phyloP scores from a whole-genome alignment of 495 filamentous ascomycete species.

The Penicillium ucsense region DNA sequence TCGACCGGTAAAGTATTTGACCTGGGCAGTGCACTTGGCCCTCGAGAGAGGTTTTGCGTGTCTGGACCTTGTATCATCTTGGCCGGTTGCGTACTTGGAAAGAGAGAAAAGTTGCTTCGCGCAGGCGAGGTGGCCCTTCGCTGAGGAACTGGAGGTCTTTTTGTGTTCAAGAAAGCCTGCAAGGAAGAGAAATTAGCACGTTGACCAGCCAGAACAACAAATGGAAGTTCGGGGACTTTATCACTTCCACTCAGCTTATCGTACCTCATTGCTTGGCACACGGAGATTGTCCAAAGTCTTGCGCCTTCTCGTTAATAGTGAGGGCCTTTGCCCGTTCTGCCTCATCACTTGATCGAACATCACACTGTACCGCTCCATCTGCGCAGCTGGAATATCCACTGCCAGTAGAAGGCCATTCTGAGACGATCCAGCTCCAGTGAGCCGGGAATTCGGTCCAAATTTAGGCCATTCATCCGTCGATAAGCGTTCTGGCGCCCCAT shows the following conservation, averaged over 20 bases:
- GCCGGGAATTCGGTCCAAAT: slow-evolving; percentile 14
- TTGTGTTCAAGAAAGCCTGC: slow-evolving; percentile 13
- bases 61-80: slow-evolving; percentile 29
- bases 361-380: slow-evolving; percentile 85
- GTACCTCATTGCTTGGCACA: slow-evolving; percentile 35
- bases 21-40: slow-evolving; percentile 40
- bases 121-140: slow-evolving; percentile 53
- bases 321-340: slow-evolving; percentile 25
- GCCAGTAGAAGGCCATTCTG: slow-evolving; percentile 38
- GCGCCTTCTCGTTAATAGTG: slow-evolving; percentile 56
- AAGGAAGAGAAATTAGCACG: too few species aligned
- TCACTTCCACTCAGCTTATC: background rate
- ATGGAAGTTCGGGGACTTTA: too few species aligned
- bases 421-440: background rate
- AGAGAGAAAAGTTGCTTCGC: slow-evolving; percentile 49
- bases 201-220: too few species aligned
- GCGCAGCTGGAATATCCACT: slow-evolving; percentile 69
- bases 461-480: slow-evolving; percentile 26
- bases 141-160: slow-evolving; percentile 18
- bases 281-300: slow-evolving; percentile 55
- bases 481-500: background rate
- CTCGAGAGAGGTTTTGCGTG: slow-evolving; percentile 26
- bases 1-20: slow-evolving; percentile 51
- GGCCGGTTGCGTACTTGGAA: slow-evolving; percentile 41
- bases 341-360: slow-evolving; percentile 80